Evolutionary conservation across 352 stramenopile genomes (phyloP).

Genomic region (Blastocystis sp.): DNA sequence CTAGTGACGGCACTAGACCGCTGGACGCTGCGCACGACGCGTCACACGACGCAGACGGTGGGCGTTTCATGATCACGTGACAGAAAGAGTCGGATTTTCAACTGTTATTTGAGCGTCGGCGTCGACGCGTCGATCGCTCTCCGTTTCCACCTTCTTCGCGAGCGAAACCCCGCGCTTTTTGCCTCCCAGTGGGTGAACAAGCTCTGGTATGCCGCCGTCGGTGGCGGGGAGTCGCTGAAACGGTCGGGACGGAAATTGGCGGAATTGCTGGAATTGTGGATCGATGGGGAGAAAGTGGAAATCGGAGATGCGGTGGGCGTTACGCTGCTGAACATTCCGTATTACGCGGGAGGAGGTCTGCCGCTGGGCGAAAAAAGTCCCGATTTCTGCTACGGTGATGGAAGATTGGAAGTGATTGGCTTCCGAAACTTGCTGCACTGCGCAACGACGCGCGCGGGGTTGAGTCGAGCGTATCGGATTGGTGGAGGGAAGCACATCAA

Average conservation of each 20-base stretch:
- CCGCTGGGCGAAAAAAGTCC: slow-evolving; percentile 5
- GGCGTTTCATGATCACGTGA: neutral
- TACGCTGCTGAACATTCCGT: slow-evolving; percentile 64
- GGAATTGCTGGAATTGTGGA: slow-evolving; percentile 59
- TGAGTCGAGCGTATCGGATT: slow-evolving; percentile 65
- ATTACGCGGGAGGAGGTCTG: slow-evolving; percentile 61
- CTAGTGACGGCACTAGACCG: slow-evolving; percentile 37
- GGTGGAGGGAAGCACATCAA: slow-evolving; percentile 66
- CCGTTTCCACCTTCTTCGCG: slow-evolving; percentile 76
- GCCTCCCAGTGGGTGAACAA: slow-evolving; percentile 79
- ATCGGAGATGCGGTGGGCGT: slow-evolving; percentile 58
- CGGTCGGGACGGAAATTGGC: slow-evolving; percentile 45
- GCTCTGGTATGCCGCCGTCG: slow-evolving; percentile 70
- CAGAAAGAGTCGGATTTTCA: slow-evolving; percentile 63
- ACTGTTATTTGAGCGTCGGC: slow-evolving; percentile 68
- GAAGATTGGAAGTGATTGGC: slow-evolving; percentile 49
- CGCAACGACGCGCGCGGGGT: slow-evolving; percentile 62
- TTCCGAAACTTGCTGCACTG: slow-evolving; percentile 48
- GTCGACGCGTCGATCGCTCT: slow-evolving; percentile 77
- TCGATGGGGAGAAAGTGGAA: slow-evolving; percentile 58
- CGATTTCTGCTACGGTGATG: slow-evolving; percentile 47
- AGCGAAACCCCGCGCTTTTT: slow-evolving; percentile 74
- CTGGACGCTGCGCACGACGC: slow-evolving; percentile 5
- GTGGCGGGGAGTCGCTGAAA: slow-evolving; percentile 57
- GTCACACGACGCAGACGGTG: neutral